phyloP scores from a whole-genome alignment of 768 basidiomycete species.

The Hericium alpestre region DNA sequence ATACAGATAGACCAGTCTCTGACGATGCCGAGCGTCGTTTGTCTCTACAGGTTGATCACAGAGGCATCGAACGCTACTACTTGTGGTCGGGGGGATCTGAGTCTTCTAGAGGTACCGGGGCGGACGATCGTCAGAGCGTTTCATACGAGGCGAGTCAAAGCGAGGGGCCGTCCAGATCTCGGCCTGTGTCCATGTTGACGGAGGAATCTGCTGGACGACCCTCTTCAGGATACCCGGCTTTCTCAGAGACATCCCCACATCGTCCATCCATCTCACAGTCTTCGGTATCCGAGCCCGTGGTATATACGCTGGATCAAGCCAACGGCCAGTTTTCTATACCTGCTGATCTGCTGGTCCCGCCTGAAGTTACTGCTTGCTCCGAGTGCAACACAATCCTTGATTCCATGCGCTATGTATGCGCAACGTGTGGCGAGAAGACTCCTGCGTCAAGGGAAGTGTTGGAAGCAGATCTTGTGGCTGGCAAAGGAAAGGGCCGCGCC shows the following conservation, averaged over 20 bases:
- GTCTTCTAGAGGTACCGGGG: slow-evolving; percentile 4
- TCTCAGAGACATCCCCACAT: not conserved
- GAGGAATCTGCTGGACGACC: not conserved
- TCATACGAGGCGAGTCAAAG: slow-evolving; percentile 3
- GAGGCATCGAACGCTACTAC: too few species aligned
- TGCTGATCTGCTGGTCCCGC: slow-evolving; percentile 39
- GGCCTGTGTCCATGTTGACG: not conserved
- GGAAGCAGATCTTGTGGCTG: slow-evolving; percentile 14
- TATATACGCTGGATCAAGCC: slow-evolving; percentile 16
- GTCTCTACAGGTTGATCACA: not conserved
- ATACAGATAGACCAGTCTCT: slow-evolving; percentile 6
- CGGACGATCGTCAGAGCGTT: not conserved
- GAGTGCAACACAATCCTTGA: slow-evolving; percentile 67
- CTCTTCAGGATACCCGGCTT: not conserved
- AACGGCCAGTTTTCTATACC: slow-evolving; percentile 21
- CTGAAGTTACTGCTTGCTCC: slow-evolving; percentile 71
- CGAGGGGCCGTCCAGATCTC: not conserved
- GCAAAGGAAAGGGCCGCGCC: slow-evolving; percentile 40
- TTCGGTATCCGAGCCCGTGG: slow-evolving; percentile 2
- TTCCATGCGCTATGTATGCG: slow-evolving; percentile 83
- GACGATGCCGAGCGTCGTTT: not conserved
- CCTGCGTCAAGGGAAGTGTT: slow-evolving; percentile 21
- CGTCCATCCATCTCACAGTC: not conserved
- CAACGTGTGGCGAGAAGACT: slow-evolving; percentile 73
- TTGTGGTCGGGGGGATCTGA: slow-evolving; percentile 2